Conservation (phyloP, 495 filamentous ascomycete species). For the Gamarada debralockiae region DNA sequence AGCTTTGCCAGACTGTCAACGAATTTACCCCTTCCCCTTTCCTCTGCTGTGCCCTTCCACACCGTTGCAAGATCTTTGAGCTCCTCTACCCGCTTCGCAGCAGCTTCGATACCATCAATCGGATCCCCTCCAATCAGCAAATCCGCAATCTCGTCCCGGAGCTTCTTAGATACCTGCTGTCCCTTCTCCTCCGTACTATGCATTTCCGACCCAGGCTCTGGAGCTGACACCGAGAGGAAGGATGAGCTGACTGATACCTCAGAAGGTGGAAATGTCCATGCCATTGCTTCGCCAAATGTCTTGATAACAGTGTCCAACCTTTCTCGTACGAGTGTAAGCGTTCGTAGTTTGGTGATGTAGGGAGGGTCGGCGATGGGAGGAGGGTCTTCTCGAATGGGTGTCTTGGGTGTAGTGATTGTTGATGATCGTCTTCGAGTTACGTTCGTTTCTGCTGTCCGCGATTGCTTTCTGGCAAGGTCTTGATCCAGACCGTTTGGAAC, state of each 20-base stretch:
- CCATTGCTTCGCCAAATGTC: conserved; percentile 89
- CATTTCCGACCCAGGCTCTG: conserved; percentile 59
- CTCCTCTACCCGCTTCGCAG: conserved; percentile 64
- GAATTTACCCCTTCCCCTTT: conserved; percentile 76
- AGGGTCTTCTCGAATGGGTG: conserved; percentile 13
- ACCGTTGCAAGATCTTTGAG: conserved; percentile 67
- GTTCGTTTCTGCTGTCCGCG: conserved; percentile 6
- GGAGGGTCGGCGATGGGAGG: conserved; percentile 48
- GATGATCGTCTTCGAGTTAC: conserved; percentile 17
- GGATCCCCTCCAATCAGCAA: conserved; percentile 55
- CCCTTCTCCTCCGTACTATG: conserved; percentile 74
- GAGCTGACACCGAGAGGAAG: conserved; percentile 77
- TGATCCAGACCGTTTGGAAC: conserved; percentile 48
- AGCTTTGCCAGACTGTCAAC: conserved; percentile 71
- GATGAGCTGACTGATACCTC: conserved; percentile 68
- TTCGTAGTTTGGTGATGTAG: conserved; percentile 74
- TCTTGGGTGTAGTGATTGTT: conserved; percentile 16
- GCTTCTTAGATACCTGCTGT: conserved; percentile 62
- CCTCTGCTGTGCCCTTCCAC: conserved; percentile 95
- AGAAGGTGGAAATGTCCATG: conserved; percentile 84
- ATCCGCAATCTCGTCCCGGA: conserved; percentile 67
- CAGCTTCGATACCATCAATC: conserved; percentile 60
- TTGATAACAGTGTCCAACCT: conserved; percentile 82
- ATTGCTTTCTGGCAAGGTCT: conserved; percentile 10
- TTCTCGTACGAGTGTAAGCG: conserved; percentile 72